Base-by-base conservation (phyloP, 257 asterid genomes). In the Plectranthus barbatus region DNA sequence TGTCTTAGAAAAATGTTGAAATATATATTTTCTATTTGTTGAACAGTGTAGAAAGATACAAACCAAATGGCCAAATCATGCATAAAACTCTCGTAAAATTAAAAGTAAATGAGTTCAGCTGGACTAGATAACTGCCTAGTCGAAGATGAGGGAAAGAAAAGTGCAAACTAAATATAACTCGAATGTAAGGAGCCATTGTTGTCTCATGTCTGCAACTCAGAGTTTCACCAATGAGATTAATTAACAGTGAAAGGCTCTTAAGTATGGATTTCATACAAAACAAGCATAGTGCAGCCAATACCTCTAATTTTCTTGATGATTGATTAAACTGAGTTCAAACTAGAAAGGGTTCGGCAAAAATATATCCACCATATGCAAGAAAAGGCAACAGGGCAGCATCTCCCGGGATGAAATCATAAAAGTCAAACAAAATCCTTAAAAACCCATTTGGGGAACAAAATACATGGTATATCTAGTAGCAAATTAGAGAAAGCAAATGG, bases 391-490 rank as follows among this genome's bases (percentile, higher is more conserved):
- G 11, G 55, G 19, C 34, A 24, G 59, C 45, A 17, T 33, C 64
- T 19, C 56, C 47, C 20, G n/a, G 34, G 8, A 45, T 21, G 45
- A 19, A 58, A 51, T 53, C 42, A 49, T 42, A 42, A 44, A 39
- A 56, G 44, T 7, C 36, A 46, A 55, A 60, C 34, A 69, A 26
- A 24, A 37, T 50, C 11, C 62, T 57, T 21, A 56, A 26, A 57
- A 19, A n/a, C 69, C 45, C 50, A 40, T 41, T 39, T 21, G 12
- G 31, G 58, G 24, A 56, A 9, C 21, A 52, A 21, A 20, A n/a
- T 23, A 56, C 46, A 50, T 26, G 64, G 68, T 48, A 26, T 48
- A 51, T 65, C 59, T 42, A 50, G 48, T 17, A 15, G 58, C 67
- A 60, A 61, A 34, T 15, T 31, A 53, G 36, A 18, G 47, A 69